A percentile compares a stretch with the other conserved stretches of the same genome.
These are phyloP conservation scores for Gaeumannomyces tritici DNA, from an alignment of 2,329 filamentous ascomycete genomes.

Conservation along the genomic window DNA sequence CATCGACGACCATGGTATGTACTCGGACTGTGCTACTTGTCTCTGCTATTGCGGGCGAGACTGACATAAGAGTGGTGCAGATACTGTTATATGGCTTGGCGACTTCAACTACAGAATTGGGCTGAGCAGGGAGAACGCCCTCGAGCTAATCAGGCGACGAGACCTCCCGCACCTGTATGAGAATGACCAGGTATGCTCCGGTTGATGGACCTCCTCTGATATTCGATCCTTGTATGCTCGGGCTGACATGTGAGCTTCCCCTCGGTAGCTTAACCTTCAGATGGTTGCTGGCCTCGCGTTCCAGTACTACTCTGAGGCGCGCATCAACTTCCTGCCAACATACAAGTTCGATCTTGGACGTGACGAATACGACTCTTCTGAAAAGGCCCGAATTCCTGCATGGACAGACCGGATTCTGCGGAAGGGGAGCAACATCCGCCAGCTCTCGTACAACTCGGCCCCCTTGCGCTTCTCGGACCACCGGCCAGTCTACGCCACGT, in stretches of 20 bases:
- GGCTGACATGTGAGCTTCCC: not conserved
- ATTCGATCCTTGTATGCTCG: not conserved
- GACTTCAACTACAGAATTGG: conserved; percentile 99
- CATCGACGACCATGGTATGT: conserved; percentile 67
- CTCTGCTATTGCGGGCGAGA: not conserved
- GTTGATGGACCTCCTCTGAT: conserved; percentile 20
- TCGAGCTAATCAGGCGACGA: conserved; percentile 59
- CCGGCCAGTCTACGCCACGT: conserved; percentile 85
- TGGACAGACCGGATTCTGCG: conserved; percentile 94
- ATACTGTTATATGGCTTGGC: conserved; percentile 83
- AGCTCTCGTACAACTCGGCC: conserved; percentile 73
- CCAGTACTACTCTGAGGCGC: conserved; percentile 82
- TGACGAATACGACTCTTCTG: conserved; percentile 86
- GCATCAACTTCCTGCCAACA: conserved; percentile 81
- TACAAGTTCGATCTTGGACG: conserved; percentile 92
- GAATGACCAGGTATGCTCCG: conserved; percentile 61
- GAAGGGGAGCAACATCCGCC: conserved; percentile 74
- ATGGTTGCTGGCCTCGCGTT: conserved; percentile 92
- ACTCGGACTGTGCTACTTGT: not conserved
- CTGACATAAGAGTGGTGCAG: conserved; percentile 21
- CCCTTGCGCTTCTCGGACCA: conserved; percentile 88
- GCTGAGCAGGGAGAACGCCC: conserved; percentile 66
- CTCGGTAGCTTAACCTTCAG: conserved; percentile 69
- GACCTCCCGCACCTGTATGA: conserved; percentile 77
- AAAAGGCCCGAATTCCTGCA: conserved; percentile 89